Conservation (phyloP, 73 alveolate species). For the Symbiodinium natans region DNA sequence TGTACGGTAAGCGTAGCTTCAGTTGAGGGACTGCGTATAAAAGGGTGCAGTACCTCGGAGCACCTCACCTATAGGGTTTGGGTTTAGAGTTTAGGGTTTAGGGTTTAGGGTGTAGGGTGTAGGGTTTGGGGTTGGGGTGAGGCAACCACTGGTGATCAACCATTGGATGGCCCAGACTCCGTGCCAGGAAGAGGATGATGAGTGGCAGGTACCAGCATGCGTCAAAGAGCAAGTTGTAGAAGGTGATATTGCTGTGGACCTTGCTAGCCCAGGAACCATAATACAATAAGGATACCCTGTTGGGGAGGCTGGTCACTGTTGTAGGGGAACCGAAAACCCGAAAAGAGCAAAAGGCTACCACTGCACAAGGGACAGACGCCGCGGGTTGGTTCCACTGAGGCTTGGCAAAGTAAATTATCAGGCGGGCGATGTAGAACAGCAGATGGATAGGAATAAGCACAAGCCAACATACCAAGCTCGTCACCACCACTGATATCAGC, state of each 20-base stretch:
- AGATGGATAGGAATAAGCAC: background rate
- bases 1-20: too few species aligned
- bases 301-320: too few species aligned
- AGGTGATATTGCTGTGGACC: constrained; percentile 20
- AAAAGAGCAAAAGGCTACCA: too few species aligned
- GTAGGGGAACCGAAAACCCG: too few species aligned
- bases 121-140: background rate
- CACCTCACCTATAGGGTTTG: too few species aligned
- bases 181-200: background rate
- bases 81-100: background rate
- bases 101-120: background rate
- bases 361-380: too few species aligned
- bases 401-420: background rate
- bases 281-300: background rate
- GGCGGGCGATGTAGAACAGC: background rate
- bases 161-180: too few species aligned
- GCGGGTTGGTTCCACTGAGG: background rate
- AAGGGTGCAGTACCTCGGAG: too few species aligned
- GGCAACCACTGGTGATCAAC: too few species aligned
- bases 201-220: constrained; percentile 23
- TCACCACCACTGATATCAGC: background rate
- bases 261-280: background rate
- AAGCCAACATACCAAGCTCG: background rate
- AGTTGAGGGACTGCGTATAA: too few species aligned
- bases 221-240: constrained; percentile 12